Base-by-base conservation (phyloP, 345 rosid species). In the Syzygium aqueum region DNA sequence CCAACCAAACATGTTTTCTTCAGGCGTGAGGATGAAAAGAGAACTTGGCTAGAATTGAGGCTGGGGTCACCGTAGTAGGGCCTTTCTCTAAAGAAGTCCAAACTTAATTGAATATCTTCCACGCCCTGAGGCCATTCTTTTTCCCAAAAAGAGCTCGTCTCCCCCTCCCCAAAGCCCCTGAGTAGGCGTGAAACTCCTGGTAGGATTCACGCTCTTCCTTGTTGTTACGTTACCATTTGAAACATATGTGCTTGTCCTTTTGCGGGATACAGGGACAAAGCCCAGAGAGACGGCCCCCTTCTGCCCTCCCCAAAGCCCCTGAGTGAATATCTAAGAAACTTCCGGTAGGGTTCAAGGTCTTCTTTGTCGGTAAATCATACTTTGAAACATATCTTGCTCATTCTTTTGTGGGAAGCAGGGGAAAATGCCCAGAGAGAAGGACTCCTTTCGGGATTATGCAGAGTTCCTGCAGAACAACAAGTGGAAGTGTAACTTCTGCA, bases 381-480 rank as follows among this genome's bases (percentile, higher is more conserved):
- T 49, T 54, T 22, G 59, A 53, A 53, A 17, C 22, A 6, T 53
- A 53, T 17, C 21, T 53, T 53, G 30, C 82, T 77, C n/a, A 37
- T 23, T 80, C 49, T 46, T 21, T 50, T 2, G 84, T 15, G 51
- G 25, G n/a, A 30, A 22, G 19, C 25, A 50, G 51, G 5, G 27
- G 17, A 43, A 22, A 11, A 43, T 78, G 84, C 84, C 15, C 87
- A 91, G 15, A 93, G 91, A 27, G 96, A 93, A 46, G 25, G 59
- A 54, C 11, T 10, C 59, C 25, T 54, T 54, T 21, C 3, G 57
- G 57, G 10, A 54, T 7, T 1, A 54, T 54, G 57, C 1, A 7
- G 4, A 8, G 25, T 8, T 1, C 57, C 57, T 21, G 57, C 25
- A 2, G 3, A 21, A 21, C 25, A 8, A 54, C 22, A 53, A 17